Conservation (phyloP, 2,329 filamentous ascomycete species). For the Calycina marina region DNA sequence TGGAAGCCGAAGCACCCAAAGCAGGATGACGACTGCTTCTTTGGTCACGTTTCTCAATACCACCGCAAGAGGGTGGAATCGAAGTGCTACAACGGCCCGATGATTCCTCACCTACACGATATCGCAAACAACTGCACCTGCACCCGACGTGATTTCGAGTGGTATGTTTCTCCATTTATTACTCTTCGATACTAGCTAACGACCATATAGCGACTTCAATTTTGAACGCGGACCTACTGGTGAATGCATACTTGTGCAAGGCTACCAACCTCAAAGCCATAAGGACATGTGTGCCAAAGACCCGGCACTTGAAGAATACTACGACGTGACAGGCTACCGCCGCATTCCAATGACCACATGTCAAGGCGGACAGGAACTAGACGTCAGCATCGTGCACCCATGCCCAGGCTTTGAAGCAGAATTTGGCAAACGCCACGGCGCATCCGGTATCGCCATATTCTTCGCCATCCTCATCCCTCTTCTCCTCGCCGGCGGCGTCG, state of each 20-base stretch:
- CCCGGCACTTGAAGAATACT: slow-evolving; percentile 62
- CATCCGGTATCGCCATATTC: slow-evolving; percentile 64
- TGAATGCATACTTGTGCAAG: slow-evolving; percentile 62
- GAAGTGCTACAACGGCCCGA: slow-evolving; percentile 69
- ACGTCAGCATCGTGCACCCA: slow-evolving; percentile 43
- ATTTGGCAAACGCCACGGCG: slow-evolving; percentile 58
- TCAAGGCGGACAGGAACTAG: slow-evolving; percentile 56
- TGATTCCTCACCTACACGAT: slow-evolving; percentile 55
- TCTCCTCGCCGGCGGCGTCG: slow-evolving; percentile 51
- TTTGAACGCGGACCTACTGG: slow-evolving; percentile 67
- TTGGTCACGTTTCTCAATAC: slow-evolving; percentile 81
- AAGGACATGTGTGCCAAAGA: slow-evolving; percentile 43
- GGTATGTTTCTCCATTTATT: slow-evolving; percentile 43
- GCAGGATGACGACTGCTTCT: slow-evolving; percentile 68
- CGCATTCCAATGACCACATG: slow-evolving; percentile 85
- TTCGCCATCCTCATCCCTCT: slow-evolving; percentile 72
- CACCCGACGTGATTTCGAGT: slow-evolving; percentile 79
- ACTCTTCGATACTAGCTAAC: background rate
- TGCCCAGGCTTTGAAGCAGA: slow-evolving; percentile 76
- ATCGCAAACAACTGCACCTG: slow-evolving; percentile 68
- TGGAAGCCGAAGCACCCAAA: slow-evolving; percentile 81
- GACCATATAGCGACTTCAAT: slow-evolving; percentile 70
- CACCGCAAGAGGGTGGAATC: slow-evolving; percentile 73
- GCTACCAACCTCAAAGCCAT: slow-evolving; percentile 50
- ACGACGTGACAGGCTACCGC: slow-evolving; percentile 75